Percentiles rank a stretch among this genome's conserved stretches.
Conservation (phyloP, 2,329 filamentous ascomycete genomes). For the Ceratocystis cacaofunesta region DNA sequence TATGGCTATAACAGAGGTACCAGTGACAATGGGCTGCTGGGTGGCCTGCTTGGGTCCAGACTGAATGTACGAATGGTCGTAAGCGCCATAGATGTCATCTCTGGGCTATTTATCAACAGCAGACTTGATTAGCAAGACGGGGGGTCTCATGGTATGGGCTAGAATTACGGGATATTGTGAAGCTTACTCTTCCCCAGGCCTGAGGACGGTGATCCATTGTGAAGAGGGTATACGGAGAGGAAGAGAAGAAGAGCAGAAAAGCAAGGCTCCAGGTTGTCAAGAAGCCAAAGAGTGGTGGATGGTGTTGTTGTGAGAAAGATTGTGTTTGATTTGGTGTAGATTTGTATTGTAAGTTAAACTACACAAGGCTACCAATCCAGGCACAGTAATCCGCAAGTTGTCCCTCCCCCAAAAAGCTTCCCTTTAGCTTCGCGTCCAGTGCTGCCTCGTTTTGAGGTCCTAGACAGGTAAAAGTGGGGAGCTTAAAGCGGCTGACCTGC, state of each 20-base stretch:
- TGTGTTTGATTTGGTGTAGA: neutral
- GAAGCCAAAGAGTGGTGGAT: neutral
- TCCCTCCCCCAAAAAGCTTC: neutral
- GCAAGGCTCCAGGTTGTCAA: neutral
- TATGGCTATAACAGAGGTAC: conserved; percentile 84
- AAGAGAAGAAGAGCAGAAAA: neutral
- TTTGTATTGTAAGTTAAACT: neutral
- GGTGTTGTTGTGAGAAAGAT: neutral
- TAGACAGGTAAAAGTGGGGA: neutral
- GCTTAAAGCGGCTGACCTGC: neutral
- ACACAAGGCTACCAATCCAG: conserved; percentile 1
- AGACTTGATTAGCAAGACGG: conserved; percentile 16
- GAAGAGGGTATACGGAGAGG: conserved; percentile 12
- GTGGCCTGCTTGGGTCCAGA: conserved; percentile 67
- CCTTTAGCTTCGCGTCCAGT: conserved; percentile 1
- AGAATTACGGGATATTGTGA: conserved; percentile 16
- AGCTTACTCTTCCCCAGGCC: conserved; percentile 55
- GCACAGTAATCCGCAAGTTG: neutral
- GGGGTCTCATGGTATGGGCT: neutral
- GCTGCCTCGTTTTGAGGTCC: neutral
- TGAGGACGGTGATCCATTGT: conserved; percentile 59
- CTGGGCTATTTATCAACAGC: conserved; percentile 50
- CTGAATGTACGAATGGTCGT: conserved; percentile 76
- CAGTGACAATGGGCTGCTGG: conserved; percentile 84
- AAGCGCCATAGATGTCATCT: conserved; percentile 91